Evolutionary conservation across 805 yeast species (phyloP), one percentile per base, ranked within the genome.

Genomic region (Candida sithepensis): DNA sequence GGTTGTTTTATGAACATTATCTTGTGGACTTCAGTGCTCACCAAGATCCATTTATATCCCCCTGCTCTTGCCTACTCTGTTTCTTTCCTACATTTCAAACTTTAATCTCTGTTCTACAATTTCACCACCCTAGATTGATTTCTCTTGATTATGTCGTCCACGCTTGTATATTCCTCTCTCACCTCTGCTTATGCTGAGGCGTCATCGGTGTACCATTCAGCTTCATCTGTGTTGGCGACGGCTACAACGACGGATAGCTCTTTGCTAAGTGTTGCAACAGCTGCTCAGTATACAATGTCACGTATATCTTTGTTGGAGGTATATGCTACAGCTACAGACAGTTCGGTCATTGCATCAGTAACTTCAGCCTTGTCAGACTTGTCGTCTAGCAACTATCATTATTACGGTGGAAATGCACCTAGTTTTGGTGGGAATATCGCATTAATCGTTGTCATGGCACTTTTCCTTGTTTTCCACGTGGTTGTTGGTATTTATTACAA

Each of bases 361-460:
- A 48, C 55, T n/a, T 39, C 58, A 12, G 37, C 36, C 26, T 39
- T 33, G 12, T 26, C 44, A 22, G 14, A 8, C 3, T 34, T 44
- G 28, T 13, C 41, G 7, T 4, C 16, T 8, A n/a, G 38, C 14
- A 34, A 34, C 16, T 4, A 4, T 16, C 6, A 13, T 34, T 61
- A 38, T 47, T 73, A 65, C 57, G 60, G 58, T 47, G 77, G 72
- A 30, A 63, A 63, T 59, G 56, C 55, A 20, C 87, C 88, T 6
- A 68, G 69, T 44, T 53, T 67, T 9, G 74, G 73, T 1, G 85
- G 81, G 10, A 86, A 86, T 59, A 43, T 71, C 12, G 73, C 80
- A 0, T 78, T 82, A 57, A 63, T 80, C 4, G 71, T 71, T 3
- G 59, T 82, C 0, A 82, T 81, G 69, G 78, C 71, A 7, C 28